Evolutionary conservation across 495 filamentous ascomycete species (phyloP), one percentile per base, ranked within the genome.

Genomic region (Daldinia childiae): DNA sequence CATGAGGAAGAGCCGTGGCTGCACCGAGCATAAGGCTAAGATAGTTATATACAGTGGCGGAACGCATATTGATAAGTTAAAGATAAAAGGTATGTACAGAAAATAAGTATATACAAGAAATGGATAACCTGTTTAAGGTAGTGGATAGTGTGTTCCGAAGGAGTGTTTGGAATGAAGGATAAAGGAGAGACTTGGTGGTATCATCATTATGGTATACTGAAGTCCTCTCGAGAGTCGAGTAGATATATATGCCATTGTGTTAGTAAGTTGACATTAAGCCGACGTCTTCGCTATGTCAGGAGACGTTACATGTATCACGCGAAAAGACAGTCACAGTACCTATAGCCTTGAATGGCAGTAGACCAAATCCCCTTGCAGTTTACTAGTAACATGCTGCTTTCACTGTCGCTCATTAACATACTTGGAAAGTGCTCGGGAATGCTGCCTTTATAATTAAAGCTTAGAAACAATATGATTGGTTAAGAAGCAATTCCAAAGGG

Each of bases 11-110:
- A 61, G 79, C 80, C 12, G 69, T 58, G 26, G 68, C 75, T 52
- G 58, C 64, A 7, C 65, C 74, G 57, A 73, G 71, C 66, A 81
- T 50, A 52, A 81, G 71, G 63, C 77, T 50, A n/a, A 81, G 64
- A 27, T 45, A 58, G 34, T 61, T 72, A 62, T 70, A 72, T 52
- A 79, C 43, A 61, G 75, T 76, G 52, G 58, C 29, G 48, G 73
- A 67, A 59, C 72, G 71, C 80, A 82, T 82, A 45, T 30, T 65
- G 61, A 55, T 24, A 66, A 62, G 30, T 64, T 54, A 58, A 38
- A 59, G 30, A 66, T 61, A 58, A 38, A 57, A 72, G 39, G 1
- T 74, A 66, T 68, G 36, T 78, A 69, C 67, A 61, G 58, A 68
- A 76, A 63, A 24, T 62, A 66, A 52, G 26, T 72, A 71, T 66